Percentiles rank a stretch among this genome's conserved stretches.
Evolutionary conservation across 2,329 filamentous ascomycete genomes (phyloP).

Genomic region (Fusarium decemcellulare): DNA sequence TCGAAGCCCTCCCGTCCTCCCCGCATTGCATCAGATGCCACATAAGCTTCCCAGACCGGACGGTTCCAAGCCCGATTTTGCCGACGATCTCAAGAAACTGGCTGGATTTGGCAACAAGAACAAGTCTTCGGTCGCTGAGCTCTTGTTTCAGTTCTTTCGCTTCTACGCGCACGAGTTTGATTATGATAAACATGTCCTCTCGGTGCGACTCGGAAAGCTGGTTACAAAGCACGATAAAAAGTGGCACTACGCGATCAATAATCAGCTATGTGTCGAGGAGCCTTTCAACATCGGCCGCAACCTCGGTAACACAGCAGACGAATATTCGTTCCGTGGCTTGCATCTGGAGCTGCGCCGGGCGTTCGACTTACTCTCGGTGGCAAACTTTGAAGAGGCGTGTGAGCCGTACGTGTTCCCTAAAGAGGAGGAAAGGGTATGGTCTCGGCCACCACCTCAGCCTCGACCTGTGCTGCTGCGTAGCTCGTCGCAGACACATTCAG

Average conservation of each 20-base stretch:
- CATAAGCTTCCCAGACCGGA: conserved; percentile 67
- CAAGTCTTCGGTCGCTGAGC: conserved; percentile 83
- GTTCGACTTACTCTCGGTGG: conserved; percentile 84
- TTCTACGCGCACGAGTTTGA: conserved; percentile 96
- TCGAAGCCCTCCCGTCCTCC: conserved; percentile 85
- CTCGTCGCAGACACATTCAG: conserved; percentile 70
- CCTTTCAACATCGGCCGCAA: conserved; percentile 94
- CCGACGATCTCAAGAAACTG: conserved; percentile 85
- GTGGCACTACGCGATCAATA: conserved; percentile 86
- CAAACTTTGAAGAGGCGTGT: conserved; percentile 86
- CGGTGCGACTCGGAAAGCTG: conserved; percentile 84
- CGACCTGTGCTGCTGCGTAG: conserved; percentile 72
- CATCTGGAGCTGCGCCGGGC: conserved; percentile 91
- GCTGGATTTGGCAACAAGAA: conserved; percentile 83
- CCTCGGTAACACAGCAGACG: conserved; percentile 95
- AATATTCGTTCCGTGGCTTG: conserved; percentile 92
- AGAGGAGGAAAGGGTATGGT: conserved; percentile 78
- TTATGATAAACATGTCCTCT: conserved; percentile 87
- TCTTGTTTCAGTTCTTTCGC: conserved; percentile 96
- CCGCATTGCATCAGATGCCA: conserved; percentile 82
- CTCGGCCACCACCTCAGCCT: conserved; percentile 68
- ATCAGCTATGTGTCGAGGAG: conserved; percentile 94
- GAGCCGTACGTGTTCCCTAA: conserved; percentile 91
- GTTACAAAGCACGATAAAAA: conserved; percentile 88
- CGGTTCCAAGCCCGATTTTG: conserved; percentile 82